These are phyloP conservation scores for Trichoderma sp. DNA, from an alignment of 2,329 filamentous ascomycete species.

Conservation along the genomic window DNA sequence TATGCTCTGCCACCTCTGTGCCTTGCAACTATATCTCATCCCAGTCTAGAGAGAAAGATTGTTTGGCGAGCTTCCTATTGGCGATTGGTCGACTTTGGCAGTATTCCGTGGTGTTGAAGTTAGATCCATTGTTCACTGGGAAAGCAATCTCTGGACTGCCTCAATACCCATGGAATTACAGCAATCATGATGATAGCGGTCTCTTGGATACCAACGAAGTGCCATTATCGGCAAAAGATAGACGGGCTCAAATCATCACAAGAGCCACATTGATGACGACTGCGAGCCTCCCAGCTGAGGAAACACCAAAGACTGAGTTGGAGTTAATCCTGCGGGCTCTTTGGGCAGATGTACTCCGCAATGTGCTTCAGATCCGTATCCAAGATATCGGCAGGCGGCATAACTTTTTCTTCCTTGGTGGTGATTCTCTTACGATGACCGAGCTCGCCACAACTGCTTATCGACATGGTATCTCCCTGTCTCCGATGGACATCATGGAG, in stretches of 20 bases:
- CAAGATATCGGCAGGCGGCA: conserved; percentile 21
- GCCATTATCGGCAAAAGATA: not conserved
- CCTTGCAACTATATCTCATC: conserved; percentile 6
- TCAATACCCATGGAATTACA: not conserved
- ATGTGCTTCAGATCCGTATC: not conserved
- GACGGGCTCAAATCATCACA: not conserved
- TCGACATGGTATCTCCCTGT: conserved; percentile 7
- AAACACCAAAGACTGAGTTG: not conserved
- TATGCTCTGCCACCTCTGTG: not conserved
- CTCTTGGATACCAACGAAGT: not conserved
- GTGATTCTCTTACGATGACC: conserved; percentile 8
- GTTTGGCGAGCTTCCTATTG: not conserved
- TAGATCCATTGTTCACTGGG: not conserved
- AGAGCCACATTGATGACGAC: not conserved
- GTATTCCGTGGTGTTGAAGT: not conserved
- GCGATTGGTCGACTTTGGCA: conserved; percentile 11
- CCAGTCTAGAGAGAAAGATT: not conserved
- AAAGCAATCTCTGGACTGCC: not conserved
- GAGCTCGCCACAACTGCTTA: conserved; percentile 8
- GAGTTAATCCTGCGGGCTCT: conserved; percentile 4
- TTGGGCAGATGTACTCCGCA: conserved; percentile 8
- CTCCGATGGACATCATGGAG: not conserved
- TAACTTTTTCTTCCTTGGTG: conserved; percentile 11
- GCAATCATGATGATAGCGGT: not conserved
- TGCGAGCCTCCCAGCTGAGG: not conserved